Base-by-base conservation (phyloP, 176 grass and related monocot species). In the Zoysia japonica region DNA sequence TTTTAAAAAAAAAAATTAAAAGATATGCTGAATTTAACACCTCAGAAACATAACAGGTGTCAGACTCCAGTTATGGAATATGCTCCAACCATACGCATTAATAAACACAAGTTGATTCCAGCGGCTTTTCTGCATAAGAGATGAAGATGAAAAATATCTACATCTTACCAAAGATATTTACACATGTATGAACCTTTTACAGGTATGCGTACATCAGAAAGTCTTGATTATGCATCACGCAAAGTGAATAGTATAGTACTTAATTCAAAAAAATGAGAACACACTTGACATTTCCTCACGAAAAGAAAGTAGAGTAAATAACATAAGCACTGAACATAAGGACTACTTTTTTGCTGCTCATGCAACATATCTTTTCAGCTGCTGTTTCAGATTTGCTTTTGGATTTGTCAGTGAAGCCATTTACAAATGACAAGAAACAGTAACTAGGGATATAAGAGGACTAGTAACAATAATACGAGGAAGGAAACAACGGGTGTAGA, bases 31-130 rank as follows among this genome's bases (percentile, higher is more conserved):
- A 84, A 76, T 74, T 65, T 11, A 74, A 71, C 35, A 75, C 36
- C 66, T 70, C 15, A 57, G 10, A 64, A 80, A 37, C 78, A 84
- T 40, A 60, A 80, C 45, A 89, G 68, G 83, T 82, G 87, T 68
- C 83, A 85, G 47, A 42, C 65, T 50, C 7, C 47, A 63, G 61
- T 17, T 42, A 78, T 69, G 53, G 78, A 86, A 89, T 89, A 78
- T 86, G 78, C 61, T 74, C 46, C 68, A 56, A 68, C 28, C 16
- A 74, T 74, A 72, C 72, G 50, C 19, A 89, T 67, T 85, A 82
- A 72, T 52, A 89, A 80, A 82, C 72, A 85, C 67, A 67, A 67
- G 19, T 37, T 78, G 73, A 67, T 79, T 55, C 78, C 72, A 67
- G 38, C 10, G 38, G 77, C 78, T 62, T 47, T 42, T 72, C 51